Evolutionary conservation across 352 stramenopile species (phyloP), one percentile per base, ranked within the genome.

Genomic region (Halophytophthora polymorphica): DNA sequence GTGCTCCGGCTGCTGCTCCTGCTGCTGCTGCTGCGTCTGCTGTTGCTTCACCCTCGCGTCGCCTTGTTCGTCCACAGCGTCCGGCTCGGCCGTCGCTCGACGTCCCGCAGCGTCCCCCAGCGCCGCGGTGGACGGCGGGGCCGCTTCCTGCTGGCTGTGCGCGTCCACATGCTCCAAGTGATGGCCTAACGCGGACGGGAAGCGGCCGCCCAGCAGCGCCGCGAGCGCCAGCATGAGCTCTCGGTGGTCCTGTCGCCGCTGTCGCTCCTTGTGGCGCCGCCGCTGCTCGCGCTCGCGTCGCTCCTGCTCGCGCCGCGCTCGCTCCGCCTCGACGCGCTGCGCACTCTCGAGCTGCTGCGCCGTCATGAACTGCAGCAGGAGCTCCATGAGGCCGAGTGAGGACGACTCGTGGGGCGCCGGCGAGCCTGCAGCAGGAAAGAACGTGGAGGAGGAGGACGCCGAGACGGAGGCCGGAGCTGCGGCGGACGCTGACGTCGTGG

Each of bases 151-250:
- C 8, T 50, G 41, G 2, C 54, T 22, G 1, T 45, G 21, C 6
- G 43, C 21, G 21, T 50, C 22, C 10, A 45, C 33, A n/a, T 53
- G 29, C n/a, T 61, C 50, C 4, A 83, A 34, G 38, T 82, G 64
- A 38, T 73, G 61, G 15, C 58, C 64, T 21, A 87, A 50, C 13
- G 71, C 61, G 14, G 54, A 49, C 0, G 76, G 71, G 52, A 85
- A 83, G 35, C 60, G 66, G 52, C 73, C 64, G 12, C 64, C 69
- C 3, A 85, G 46, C 31, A 80, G 45, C 11, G 71, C 66, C 1
- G 50, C 53, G 55, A 87, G 67, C 19, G 78, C 57, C n/a, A 73
- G 45, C 73, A 87, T 83, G 38, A 85, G 53, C 25, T 85, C 68
- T n/a, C 68, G 69, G 48, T 71, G 73, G 38, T 85, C 65, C 23